Evolutionary conservation across 2,329 filamentous ascomycete genomes (phyloP), one percentile per base, ranked within the genome.

Genomic region (Scedosporium boydii): DNA sequence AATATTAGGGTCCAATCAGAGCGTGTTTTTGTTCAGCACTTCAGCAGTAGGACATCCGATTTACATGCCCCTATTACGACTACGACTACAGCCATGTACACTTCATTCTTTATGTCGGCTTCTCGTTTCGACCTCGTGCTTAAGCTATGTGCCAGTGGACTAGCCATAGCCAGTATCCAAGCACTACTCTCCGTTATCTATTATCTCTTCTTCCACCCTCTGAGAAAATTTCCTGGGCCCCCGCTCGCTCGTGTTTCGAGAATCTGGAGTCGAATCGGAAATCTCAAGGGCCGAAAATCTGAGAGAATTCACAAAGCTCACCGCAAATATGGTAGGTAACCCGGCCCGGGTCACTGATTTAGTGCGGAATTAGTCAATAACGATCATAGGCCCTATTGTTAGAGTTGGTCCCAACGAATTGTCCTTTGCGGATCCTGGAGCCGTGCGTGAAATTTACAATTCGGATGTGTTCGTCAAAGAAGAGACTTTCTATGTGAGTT

Each of bases 161-260:
- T 51, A 21, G 46, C 46, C 46, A 57, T 60, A n/a, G n/a, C n/a
- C n/a, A n/a, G n/a, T 46, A 4, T 60, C 16, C 29, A 60, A 23
- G 7, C 48, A 21, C 18, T 60, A 6, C 4, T 60, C 21, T 21
- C 38, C 21, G 10, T n/a, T 26, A 6, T 60, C 3, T 65, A 63
- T 51, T 61, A 63, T 42, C n/a, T 65, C 29, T 65, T 58, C 27
- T 59, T 65, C 29, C 62, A 63, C 29, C 62, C 63, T 26, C 63
- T 65, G 16, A 41, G 63, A 29, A 42, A 53, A 21, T 38, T 60
- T 26, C 63, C 63, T 18, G 62, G 63, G 3, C 62, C 63, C 6
- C 29, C 34, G 21, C 38, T 60, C 23, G 58, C 58, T n/a, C 29
- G 38, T 14, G n/a, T 60, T 23, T 60, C 58, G 6, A n/a, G 58